Evolutionary conservation across 2,329 filamentous ascomycete genomes (phyloP), one percentile per base, ranked within the genome.

Genomic region (Paraconiothyrium sp.): DNA sequence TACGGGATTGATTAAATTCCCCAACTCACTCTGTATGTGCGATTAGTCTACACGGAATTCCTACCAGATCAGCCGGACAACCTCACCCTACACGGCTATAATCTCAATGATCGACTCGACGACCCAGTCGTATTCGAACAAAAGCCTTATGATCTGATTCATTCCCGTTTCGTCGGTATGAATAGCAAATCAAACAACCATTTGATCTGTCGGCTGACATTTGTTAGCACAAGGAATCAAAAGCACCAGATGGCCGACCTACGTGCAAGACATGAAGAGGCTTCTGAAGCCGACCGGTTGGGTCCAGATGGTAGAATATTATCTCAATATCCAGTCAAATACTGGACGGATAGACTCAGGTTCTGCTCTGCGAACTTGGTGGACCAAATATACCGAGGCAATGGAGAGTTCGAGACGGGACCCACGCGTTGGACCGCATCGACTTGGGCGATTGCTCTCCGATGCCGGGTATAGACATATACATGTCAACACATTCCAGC

Each of bases 241-340:
- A 71, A 81, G 83, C 60, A 81, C 84, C 64, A 86, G 92, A 76
- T 97, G 94, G 94, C 79, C 82, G 58, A 84, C 84, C 35, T 97
- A 96, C 77, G 78, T 97, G 66, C 83, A 84, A 68, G 94, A 97
- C 69, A 91, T 97, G 62, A 86, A 88, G 67, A 84, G 87, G 24
- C 85, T 93, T 10, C 81, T 94, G 64, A 90, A 88, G 54, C 90
- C 89, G 6, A 90, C 89, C 2, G 93, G 94, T 1, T 97, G 93
- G 92, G 86, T 91, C 61, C 93, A 97, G 73, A 89, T 97, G 85
- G 87, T 92, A n/a, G 94, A 97, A 74, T 86, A 94, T 70, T 93
- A 96, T 72, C 90, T 90, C 76, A 92, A 93, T 66, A 89, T 92
- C 30, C 94, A 97, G 76, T 97, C 92, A 0, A 89, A 94, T 68